phyloP scores from a whole-genome alignment of 352 stramenopile species.

The Pythium phragmiticola region DNA sequence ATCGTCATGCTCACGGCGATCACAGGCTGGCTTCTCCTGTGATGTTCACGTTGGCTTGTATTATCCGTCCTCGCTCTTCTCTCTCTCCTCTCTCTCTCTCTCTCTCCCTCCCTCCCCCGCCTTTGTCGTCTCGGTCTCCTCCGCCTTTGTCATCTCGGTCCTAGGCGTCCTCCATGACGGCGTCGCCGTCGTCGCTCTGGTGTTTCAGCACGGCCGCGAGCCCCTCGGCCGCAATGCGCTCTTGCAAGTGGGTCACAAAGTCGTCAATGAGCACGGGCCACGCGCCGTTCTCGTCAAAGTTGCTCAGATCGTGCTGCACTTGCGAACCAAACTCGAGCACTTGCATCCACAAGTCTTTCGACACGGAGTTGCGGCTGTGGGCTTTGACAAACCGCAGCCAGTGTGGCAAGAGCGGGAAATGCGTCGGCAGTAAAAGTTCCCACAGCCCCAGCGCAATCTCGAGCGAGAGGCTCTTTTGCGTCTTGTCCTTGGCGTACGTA shows the following conservation, averaged over 20 bases:
- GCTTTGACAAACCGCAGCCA: constrained; percentile 69
- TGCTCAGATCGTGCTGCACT: constrained; percentile 68
- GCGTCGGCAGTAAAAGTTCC: constrained; percentile 62
- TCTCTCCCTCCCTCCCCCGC: too few species aligned
- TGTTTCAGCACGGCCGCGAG: constrained; percentile 43
- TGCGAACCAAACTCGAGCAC: constrained; percentile 80
- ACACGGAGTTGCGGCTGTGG: constrained; percentile 75
- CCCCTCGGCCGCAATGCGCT: constrained; percentile 46
- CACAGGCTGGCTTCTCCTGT: constrained; percentile 18
- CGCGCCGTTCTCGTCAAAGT: constrained; percentile 86
- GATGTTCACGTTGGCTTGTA: constrained; percentile 3
- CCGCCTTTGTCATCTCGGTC: neutral
- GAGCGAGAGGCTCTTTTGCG: constrained; percentile 75
- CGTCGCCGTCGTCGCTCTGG: constrained; percentile 38
- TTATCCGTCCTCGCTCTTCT: constrained; percentile 6
- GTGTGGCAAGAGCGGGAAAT: constrained; percentile 64
- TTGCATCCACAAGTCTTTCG: constrained; percentile 85
- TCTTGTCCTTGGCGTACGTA: constrained; percentile 79
- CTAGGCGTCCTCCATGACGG: constrained; percentile 49
- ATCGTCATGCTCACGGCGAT: constrained; percentile 3
- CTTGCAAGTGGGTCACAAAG: constrained; percentile 69
- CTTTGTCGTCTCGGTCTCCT: too few species aligned
- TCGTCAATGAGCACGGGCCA: constrained; percentile 87
- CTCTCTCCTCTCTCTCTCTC: neutral
- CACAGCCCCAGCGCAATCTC: constrained; percentile 74